Evolutionary conservation across 108 stramenopile species (phyloP), one percentile per base, ranked within the genome.

Genomic region (Pinguiococcus pyrenoidosus): DNA sequence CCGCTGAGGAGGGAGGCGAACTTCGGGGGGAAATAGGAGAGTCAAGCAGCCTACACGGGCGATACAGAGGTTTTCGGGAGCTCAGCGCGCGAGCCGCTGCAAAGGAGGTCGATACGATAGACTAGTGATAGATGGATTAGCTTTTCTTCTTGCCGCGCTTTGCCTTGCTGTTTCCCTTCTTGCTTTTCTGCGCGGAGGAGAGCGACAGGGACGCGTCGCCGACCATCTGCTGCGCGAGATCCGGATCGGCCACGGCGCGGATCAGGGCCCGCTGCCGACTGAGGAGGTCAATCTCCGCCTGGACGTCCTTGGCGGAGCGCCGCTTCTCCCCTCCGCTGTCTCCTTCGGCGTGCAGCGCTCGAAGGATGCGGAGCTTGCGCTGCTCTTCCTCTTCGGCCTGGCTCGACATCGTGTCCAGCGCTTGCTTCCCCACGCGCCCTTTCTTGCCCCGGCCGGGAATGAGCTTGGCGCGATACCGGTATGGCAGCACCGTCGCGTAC

Each of bases 401-500:
- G 18, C 49, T 29, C 24, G 59, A 35, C 29, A 76, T 59, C 14
- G 56, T 36, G 35, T 70, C 64, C 2, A 69, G 29, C 20, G 59
- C 64, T 40, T 56, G 54, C 28, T 68, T 67, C 0, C 48, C 69
- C 7, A 59, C 72, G 36, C 69, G 69, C 30, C 74, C 71, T 30
- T 65, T 68, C 68, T 75, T 75, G 20, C 36, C 30, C 27, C 56
- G 27, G 14, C 74, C 74, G 0, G 74, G 74, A 2, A 56, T 57
- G 21, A 75, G 37, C 64, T 75, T 75, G 22, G 69, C 80, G 25
- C 78, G 64, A 56, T 85, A 87, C 29, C 72, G 73, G 69, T 84
- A 90, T 37, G 83, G 56, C 20, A 79, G 77, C 25, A 94, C 56
- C 13, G 82, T 75, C 14, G 73, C 59, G 57, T 94, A 94, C 16